These are phyloP conservation scores for Benincasa hispida DNA, from an alignment of 306 rosid genomes.

Conservation along the genomic window DNA sequence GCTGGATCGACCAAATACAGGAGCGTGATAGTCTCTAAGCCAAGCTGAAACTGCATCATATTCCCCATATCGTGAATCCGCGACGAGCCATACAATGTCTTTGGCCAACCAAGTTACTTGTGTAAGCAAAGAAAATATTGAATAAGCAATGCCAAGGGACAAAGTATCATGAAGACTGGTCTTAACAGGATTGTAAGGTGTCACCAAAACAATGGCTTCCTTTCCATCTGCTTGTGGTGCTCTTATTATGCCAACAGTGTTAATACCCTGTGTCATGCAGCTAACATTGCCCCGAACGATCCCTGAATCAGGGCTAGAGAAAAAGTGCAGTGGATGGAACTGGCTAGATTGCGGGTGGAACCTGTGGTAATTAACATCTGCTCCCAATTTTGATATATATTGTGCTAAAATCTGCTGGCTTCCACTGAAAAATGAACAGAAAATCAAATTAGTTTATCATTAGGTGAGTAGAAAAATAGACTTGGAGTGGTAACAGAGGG, in stretches of 20 bases:
- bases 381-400: constrained; percentile 62
- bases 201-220: constrained; percentile 90
- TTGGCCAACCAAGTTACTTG: constrained; percentile 91
- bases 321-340: constrained; percentile 72
- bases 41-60: constrained; percentile 68
- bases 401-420: constrained; percentile 49
- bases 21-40: constrained; percentile 83
- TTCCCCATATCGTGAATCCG: constrained; percentile 79
- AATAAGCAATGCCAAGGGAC: constrained; percentile 71
- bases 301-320: constrained; percentile 58
- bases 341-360: constrained; percentile 43
- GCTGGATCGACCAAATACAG: constrained; percentile 30
- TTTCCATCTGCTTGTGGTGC: constrained; percentile 96
- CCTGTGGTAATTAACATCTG: constrained; percentile 72
- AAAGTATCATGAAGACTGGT: constrained; percentile 45
- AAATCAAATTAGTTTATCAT: not conserved
- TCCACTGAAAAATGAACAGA: constrained; percentile 34
- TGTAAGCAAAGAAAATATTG: constrained; percentile 73
- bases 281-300: constrained; percentile 35
- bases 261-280: constrained; percentile 51
- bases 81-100: constrained; percentile 81
- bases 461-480: not conserved
- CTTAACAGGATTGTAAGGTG: constrained; percentile 55
- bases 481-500: not conserved
- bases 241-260: constrained; percentile 77